Evolutionary conservation across 805 yeast species (phyloP).

Genomic region (Candida rishiriensis): DNA sequence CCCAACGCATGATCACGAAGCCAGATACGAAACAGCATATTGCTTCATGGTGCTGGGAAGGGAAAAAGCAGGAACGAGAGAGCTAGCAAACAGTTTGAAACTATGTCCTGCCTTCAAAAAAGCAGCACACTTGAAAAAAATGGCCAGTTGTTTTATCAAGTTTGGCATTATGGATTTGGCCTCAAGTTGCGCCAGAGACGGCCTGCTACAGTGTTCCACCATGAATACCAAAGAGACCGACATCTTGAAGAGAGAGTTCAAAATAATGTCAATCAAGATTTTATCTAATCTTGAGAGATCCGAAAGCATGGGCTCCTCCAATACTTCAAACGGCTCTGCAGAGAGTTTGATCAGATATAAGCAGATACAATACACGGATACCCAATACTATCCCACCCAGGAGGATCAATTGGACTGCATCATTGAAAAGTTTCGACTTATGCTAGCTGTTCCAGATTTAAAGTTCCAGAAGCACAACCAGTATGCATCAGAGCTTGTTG

Average conservation of each 20-base stretch:
- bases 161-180: slow-evolving; percentile 11
- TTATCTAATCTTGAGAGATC: no score
- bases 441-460: no score
- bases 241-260: no score
- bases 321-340: background rate
- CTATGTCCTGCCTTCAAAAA: slow-evolving; percentile 11
- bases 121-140: slow-evolving; percentile 9
- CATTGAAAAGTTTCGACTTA: no score
- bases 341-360: background rate
- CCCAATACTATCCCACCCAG: no score
- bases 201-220: slow-evolving; percentile 12
- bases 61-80: slow-evolving; percentile 15
- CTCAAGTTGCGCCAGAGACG: slow-evolving; percentile 14
- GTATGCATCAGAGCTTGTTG: background rate
- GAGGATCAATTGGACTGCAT: no score
- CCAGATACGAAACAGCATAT: slow-evolving; percentile 11
- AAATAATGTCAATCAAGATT: no score
- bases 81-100: slow-evolving; percentile 12
- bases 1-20: slow-evolving; percentile 6
- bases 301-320: no score
- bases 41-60: slow-evolving; percentile 16
- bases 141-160: slow-evolving; percentile 12
- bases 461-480: background rate
- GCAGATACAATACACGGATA: background rate
- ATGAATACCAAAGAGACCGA: background rate